Conservation (phyloP, 805 yeast species). For the Scheffersomyces amazonensis region DNA sequence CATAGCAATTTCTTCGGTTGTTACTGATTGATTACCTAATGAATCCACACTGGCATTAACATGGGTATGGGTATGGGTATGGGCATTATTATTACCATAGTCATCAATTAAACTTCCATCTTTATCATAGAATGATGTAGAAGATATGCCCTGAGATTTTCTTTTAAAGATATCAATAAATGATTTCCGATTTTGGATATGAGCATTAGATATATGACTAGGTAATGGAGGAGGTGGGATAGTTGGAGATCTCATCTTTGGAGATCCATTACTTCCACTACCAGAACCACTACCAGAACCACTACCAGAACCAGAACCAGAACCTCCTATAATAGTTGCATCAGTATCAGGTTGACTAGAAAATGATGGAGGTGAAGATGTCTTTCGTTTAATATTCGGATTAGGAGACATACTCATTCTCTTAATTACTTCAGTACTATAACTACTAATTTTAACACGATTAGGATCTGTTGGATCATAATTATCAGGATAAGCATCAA, state of each 20-base stretch:
- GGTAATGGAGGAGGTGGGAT: conserved; percentile 4
- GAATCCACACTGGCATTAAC: conserved; percentile 27
- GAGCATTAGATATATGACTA: not conserved
- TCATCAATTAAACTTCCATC: not conserved
- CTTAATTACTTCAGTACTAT: conserved; percentile 19
- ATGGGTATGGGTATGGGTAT: conserved; percentile 20
- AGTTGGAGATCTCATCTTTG: conserved; percentile 4
- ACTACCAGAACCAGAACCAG: no score
- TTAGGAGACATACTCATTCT: conserved; percentile 14
- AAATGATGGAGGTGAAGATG: conserved; percentile 1
- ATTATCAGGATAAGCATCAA: conserved; percentile 58
- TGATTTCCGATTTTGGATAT: conserved; percentile 26
- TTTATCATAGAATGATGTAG: conserved; percentile 3
- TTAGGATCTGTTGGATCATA: conserved; percentile 83
- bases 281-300: no score
- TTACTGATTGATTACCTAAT: conserved; percentile 23
- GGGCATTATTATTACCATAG: not conserved
- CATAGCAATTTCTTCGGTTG: conserved; percentile 53
- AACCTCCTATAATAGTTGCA: not conserved
- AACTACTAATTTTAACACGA: conserved; percentile 50
- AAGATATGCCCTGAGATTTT: conserved; percentile 23
- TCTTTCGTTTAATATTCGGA: conserved; percentile 2
- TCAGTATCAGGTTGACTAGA: not conserved
- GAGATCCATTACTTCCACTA: not conserved
- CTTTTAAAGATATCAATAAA: conserved; percentile 31